Percentiles rank a stretch among this genome's conserved stretches.
Evolutionary conservation across 495 filamentous ascomycete species (phyloP).

Genomic region (Penicillium fimorum): DNA sequence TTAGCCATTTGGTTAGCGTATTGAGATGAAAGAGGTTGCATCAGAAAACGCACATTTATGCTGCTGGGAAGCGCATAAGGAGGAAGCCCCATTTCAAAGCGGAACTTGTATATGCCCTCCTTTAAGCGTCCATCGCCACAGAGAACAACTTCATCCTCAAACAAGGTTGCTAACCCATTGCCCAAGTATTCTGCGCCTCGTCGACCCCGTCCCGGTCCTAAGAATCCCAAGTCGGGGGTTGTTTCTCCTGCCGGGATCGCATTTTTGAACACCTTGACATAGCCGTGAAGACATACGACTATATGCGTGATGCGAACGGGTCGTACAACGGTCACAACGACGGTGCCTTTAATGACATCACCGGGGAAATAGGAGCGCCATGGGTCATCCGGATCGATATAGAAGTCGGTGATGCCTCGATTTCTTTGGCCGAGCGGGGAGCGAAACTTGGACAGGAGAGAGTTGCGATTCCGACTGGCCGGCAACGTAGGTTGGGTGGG

Average conservation of each 20-base stretch:
- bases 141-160: slow-evolving; percentile 85
- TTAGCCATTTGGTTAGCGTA: slow-evolving; percentile 16
- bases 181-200: slow-evolving; percentile 67
- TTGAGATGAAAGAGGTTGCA: not conserved
- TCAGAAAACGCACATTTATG: slow-evolving; percentile 70
- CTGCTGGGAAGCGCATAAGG: slow-evolving; percentile 82
- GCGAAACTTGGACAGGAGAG: slow-evolving; percentile 58
- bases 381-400: slow-evolving; percentile 73
- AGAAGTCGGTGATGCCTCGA: slow-evolving; percentile 78
- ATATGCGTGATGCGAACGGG: slow-evolving; percentile 87
- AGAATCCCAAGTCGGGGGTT: slow-evolving; percentile 43
- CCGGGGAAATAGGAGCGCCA: slow-evolving; percentile 79
- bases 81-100: slow-evolving; percentile 82
- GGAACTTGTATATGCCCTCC: slow-evolving; percentile 84
- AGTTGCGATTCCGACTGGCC: slow-evolving; percentile 48
- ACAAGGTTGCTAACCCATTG: slow-evolving; percentile 80
- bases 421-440: slow-evolving; percentile 62
- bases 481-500: slow-evolving; percentile 38
- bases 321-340: slow-evolving; percentile 77
- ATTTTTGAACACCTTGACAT: slow-evolving; percentile 82
- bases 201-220: slow-evolving; percentile 55
- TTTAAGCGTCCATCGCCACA: slow-evolving; percentile 88
- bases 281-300: slow-evolving; percentile 81
- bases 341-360: slow-evolving; percentile 66
- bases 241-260: slow-evolving; percentile 63